Evolutionary conservation across 2,329 filamentous ascomycete species (phyloP).

Genomic region (Aspergillus bombycis): DNA sequence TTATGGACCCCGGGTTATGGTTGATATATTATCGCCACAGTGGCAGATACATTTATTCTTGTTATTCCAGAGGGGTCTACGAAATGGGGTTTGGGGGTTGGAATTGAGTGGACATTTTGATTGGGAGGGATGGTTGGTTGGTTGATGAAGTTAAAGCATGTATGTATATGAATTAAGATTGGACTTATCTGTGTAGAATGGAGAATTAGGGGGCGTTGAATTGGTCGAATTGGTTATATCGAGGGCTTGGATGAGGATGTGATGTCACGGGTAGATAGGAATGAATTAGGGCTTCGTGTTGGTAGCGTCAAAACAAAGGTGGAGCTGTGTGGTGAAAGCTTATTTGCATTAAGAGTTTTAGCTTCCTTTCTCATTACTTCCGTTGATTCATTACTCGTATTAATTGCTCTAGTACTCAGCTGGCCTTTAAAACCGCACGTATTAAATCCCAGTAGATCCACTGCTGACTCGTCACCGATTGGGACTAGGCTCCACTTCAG

Average conservation of each 20-base stretch:
- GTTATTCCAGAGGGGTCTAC: conserved; percentile 33
- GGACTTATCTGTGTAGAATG: not conserved
- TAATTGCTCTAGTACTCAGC: too few species aligned
- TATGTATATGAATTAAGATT: too few species aligned
- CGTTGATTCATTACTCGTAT: too few species aligned
- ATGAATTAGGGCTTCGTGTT: not conserved
- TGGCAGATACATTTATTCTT: conserved; percentile 17
- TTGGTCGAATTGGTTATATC: not conserved
- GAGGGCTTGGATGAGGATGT: not conserved
- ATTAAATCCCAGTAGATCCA: too few species aligned
- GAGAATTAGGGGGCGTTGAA: not conserved
- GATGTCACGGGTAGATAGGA: not conserved
- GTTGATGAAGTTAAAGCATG: too few species aligned
- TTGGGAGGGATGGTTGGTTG: conserved; percentile 14
- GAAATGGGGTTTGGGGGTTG: conserved; percentile 43
- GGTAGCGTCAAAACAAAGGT: not conserved
- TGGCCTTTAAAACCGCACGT: too few species aligned
- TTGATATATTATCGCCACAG: conserved; percentile 28
- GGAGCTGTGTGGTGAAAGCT: not conserved
- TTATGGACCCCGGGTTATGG: conserved; percentile 30
- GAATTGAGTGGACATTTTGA: conserved; percentile 9
- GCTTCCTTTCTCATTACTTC: too few species aligned
- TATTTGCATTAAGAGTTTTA: not conserved
- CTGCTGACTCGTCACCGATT: too few species aligned
- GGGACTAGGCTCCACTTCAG: too few species aligned